Conservation (phyloP, 495 filamentous ascomycete genomes). For the Penicillium coprophilum region DNA sequence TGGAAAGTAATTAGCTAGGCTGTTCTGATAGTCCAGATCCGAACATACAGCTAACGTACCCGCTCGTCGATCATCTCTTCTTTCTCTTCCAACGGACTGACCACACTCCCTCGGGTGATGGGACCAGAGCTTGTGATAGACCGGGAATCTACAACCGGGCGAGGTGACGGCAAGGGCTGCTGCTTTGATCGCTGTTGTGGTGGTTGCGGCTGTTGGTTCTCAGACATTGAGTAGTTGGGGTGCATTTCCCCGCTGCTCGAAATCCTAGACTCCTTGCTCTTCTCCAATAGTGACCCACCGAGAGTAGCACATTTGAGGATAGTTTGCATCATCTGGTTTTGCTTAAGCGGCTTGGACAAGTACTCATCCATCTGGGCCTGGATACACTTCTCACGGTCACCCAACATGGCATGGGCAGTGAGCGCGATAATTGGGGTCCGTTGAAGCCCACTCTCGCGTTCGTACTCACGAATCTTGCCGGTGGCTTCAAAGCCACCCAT, state of each 20-base stretch:
- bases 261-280: conserved; percentile 58
- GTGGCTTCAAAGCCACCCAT: conserved; percentile 99
- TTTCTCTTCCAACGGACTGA: conserved; percentile 61
- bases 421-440: conserved; percentile 95
- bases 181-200: conserved; percentile 19
- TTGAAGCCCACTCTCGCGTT: conserved; percentile 69
- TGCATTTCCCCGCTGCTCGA: conserved; percentile 56
- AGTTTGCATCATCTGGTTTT: conserved; percentile 97
- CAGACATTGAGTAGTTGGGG: conserved; percentile 34
- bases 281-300: conserved; percentile 82
- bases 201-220: conserved; percentile 27
- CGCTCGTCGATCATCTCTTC: conserved; percentile 69
- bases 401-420: conserved; percentile 98
- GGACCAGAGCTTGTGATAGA: conserved; percentile 64
- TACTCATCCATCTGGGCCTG: conserved; percentile 99
- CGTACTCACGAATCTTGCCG: conserved; percentile 93
- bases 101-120: conserved; percentile 49
- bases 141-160: conserved; percentile 52
- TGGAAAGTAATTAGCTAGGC: conserved; percentile 22
- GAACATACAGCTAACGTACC: conserved; percentile 53
- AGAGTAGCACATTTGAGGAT: conserved; percentile 95
- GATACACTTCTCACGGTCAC: conserved; percentile 97
- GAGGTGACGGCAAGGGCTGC: conserved; percentile 31
- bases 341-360: conserved; percentile 94
- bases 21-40: conserved; percentile 15